phyloP scores from a whole-genome alignment of 768 basidiomycete genomes.

The Lactarius sp. region DNA sequence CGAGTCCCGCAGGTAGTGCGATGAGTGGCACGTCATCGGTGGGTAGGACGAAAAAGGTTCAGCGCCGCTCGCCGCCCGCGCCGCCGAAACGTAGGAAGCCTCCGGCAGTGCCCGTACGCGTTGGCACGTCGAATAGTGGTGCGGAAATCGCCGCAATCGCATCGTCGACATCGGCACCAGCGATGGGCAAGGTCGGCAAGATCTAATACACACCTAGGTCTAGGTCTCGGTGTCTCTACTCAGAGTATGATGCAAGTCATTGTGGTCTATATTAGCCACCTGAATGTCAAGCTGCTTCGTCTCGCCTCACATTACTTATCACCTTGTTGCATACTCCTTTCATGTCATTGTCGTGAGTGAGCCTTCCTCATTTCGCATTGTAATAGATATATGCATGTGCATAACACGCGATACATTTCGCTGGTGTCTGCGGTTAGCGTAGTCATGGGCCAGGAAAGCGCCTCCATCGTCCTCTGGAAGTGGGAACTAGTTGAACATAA shows the following conservation, averaged over 20 bases:
- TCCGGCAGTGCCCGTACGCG: slow-evolving; percentile 54
- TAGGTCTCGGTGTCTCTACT: not conserved
- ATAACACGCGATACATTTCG: not conserved
- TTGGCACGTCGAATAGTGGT: slow-evolving; percentile 41
- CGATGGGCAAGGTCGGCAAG: slow-evolving; percentile 2
- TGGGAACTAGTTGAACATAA: too few species aligned
- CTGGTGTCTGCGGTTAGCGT: too few species aligned
- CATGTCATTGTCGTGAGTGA: not conserved
- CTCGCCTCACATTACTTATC: not conserved
- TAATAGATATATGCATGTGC: slow-evolving; percentile 1
- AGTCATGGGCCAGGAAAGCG: too few species aligned
- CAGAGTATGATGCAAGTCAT: not conserved
- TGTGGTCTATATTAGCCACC: not conserved
- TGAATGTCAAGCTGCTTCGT: not conserved
- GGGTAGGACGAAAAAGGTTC: slow-evolving; percentile 5
- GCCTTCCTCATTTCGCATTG: not conserved
- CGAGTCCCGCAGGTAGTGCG: slow-evolving; percentile 5
- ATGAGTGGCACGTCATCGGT: not conserved
- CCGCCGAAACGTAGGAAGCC: slow-evolving; percentile 64
- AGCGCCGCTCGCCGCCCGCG: slow-evolving; percentile 53
- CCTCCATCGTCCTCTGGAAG: not conserved
- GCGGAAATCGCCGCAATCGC: slow-evolving; percentile 58
- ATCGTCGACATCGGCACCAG: slow-evolving; percentile 32
- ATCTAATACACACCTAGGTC: not conserved
- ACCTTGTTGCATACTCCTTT: not conserved